Evolutionary conservation across 768 basidiomycete species (phyloP), one percentile per base, ranked within the genome.

Genomic region (Leccinum longicurvipes): DNA sequence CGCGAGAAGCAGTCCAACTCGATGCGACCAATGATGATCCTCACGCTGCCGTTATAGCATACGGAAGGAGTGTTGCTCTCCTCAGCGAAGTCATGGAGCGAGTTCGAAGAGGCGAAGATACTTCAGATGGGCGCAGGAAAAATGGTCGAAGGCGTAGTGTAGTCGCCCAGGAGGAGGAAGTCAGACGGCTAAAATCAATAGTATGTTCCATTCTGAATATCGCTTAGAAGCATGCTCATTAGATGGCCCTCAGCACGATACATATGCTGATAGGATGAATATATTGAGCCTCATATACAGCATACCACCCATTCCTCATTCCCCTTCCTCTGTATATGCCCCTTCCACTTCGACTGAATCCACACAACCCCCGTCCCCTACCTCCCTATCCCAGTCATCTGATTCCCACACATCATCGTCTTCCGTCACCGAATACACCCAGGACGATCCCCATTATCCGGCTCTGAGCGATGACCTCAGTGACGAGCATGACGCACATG

Each of bases 201-300:
- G 93, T 93, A 73, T 76, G 92, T 79, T n/a, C 50, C 29, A 68
- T 48, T 56, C 29, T 57, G 51, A 56, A 57, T 59, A 53, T 23
- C 34, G 0, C 14, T 48, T 28, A 42, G 50, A 50, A 57, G 55
- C 21, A 45, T 31, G 27, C 68, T 72, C 28, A 63, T 57, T 49
- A 36, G 19, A 46, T 50, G 48, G 21, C 48, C 15, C 51, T 41
- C 69, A 94, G 93, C 93, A 95, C 68, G 93, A 96, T 72, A 95
- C 93, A 9, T 96, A 96, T 71, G 91, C 90, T 56, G 91, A 96
- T 72, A 84, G 93, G 50, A 93, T 96, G 88, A 89, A 90, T 66
- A 93, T 95, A 66, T 81, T 96, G 53, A 90, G 89, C 63, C 79
- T 91, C 60, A 92, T 93, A 59, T 93, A 93, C 76, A 87, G 84